Evolutionary conservation across 441 rosid genomes (phyloP).

Genomic region (Kokia cookei): DNA sequence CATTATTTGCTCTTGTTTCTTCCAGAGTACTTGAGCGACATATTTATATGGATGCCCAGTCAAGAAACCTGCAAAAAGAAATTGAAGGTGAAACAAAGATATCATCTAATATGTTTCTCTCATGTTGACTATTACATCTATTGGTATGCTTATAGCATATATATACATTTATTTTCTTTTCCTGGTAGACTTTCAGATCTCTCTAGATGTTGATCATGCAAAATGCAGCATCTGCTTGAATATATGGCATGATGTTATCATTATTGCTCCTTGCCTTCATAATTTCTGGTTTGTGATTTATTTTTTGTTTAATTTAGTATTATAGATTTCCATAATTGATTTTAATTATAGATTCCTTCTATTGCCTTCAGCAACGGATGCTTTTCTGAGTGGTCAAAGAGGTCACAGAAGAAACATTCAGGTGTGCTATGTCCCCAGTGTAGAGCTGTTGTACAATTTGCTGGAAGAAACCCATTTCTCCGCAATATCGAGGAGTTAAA

Average conservation of each 20-base stretch:
- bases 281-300: conserved; percentile 66
- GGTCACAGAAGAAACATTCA: conserved; percentile 62
- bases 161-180: not conserved
- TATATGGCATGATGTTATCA: conserved; percentile 90
- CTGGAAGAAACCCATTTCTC: conserved; percentile 84
- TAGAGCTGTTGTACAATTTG: conserved; percentile 78
- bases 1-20: not conserved
- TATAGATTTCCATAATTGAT: not conserved
- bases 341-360: conserved; percentile 12
- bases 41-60: conserved; percentile 60
- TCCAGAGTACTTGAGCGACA: conserved; percentile 60
- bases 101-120: not conserved
- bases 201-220: conserved; percentile 68
- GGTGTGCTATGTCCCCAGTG: conserved; percentile 91
- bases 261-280: conserved; percentile 92
- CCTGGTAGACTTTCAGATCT: conserved; percentile 40
- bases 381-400: conserved; percentile 93
- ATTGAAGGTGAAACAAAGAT: conserved; percentile 43
- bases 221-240: conserved; percentile 92
- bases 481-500: conserved; percentile 73
- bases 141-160: conserved; percentile 3
- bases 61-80: conserved; percentile 32
- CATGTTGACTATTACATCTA: not conserved
- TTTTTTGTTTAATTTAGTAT: not conserved
- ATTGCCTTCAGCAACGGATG: conserved; percentile 75